Evolutionary conservation across 2,329 filamentous ascomycete species (phyloP), one percentile per base, ranked within the genome.

Genomic region (Exophiala mesophila): DNA sequence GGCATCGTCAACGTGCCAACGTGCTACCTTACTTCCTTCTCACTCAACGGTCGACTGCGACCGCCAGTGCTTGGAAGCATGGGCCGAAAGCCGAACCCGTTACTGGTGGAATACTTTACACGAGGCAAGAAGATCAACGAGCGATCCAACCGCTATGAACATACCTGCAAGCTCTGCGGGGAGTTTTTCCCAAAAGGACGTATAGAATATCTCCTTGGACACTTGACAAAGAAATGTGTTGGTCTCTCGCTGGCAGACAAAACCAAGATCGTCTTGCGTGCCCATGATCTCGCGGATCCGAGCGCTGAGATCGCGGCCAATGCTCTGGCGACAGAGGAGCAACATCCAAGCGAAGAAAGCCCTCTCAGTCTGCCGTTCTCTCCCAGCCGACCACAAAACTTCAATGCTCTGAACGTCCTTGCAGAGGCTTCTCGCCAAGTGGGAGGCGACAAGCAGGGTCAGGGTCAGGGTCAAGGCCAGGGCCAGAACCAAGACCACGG

Each of bases 151-250:
- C 80, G 89, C 45, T 96, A 96, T 61, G 82, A 87, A 56, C 87
- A 95, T 61, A 92, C 85, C 9, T 95, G 88, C 77, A 90, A 85
- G 64, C 76, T 81, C 53, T 94, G 88, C 63, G 87, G 87, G 54
- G 85, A 92, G 65, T 83, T 85, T 63, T 95, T 95, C 51, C 85
- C 87, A 50, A 94, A 94, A 62, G 89, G 89, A 48, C 80, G 89
- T 49, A 83, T 87, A 58, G 89, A 96, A 59, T 86, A 80, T 56
- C 68, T 96, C 47, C 84, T 80, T 31, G 82, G 76, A 49, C 89
- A 96, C 60, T 74, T 95, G 42, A 82, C 86, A 39, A 92, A 89
- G 63, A 88, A 85, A 71, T 96, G 89, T 61, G 85, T 85, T 29
- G 84, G 83, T 40, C 82, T 94, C 39, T 78, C 81, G 50, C 72